Conservation (phyloP, 1,284 basidiomycete genomes). For the Cystobasidium slooffiae region DNA sequence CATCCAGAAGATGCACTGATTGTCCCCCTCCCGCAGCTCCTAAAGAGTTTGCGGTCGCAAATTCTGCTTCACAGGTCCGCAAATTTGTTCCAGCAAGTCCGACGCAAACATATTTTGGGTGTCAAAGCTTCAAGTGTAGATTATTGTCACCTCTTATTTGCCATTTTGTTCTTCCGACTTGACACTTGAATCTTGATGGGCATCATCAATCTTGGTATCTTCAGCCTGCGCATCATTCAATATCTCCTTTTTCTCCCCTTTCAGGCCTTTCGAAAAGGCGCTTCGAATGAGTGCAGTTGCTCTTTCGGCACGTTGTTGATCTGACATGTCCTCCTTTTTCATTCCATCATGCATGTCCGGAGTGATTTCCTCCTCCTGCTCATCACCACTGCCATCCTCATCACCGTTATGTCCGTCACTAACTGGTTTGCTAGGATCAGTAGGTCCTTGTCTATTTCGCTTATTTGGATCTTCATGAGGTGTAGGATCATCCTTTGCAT, state of each 20-base stretch:
- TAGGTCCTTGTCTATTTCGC: neutral
- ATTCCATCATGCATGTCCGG: constrained; percentile 50
- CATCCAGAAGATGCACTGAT: too few relatives aligned
- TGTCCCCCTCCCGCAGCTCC: too few relatives aligned
- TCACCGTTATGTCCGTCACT: constrained; percentile 7
- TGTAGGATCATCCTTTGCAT: constrained; percentile 3
- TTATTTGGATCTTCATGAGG: too few relatives aligned
- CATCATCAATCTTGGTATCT: neutral
- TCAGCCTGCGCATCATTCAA: constrained; percentile 17
- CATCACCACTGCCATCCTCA: constrained; percentile 3
- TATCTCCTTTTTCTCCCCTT: constrained; percentile 38
- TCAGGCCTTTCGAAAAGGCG: constrained; percentile 45
- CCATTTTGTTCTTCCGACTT: too few relatives aligned
- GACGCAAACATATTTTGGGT: too few relatives aligned
- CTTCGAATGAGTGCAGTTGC: constrained; percentile 49
- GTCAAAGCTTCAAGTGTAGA: neutral
- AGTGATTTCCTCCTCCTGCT: constrained; percentile 48
- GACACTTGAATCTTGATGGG: neutral
- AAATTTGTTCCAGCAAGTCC: too few relatives aligned
- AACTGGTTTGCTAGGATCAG: constrained; percentile 1
- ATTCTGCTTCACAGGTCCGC: too few relatives aligned
- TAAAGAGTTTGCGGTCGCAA: too few relatives aligned
- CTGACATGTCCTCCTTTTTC: constrained; percentile 49
- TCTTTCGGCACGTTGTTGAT: constrained; percentile 50
- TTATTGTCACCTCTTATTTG: neutral